A percentile compares a stretch with the other conserved stretches of the same genome.
Conservation (phyloP, 2,329 filamentous ascomycete genomes). For the Fusarium floridanum region DNA sequence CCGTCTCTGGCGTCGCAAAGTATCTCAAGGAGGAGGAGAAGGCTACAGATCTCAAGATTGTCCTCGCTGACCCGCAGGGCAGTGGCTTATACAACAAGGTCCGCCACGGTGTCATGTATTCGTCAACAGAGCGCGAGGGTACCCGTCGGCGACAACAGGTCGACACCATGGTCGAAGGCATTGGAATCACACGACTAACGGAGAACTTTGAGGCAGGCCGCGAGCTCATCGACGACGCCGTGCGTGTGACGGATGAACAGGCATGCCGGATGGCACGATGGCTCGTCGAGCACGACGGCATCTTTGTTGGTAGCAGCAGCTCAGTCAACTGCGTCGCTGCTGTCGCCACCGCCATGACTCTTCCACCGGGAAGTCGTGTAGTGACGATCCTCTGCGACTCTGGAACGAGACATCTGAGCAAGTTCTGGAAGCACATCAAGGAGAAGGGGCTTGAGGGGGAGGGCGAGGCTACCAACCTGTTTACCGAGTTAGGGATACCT, state of each 20-base stretch:
- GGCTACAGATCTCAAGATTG: constrained; percentile 73
- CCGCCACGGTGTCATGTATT: constrained; percentile 96
- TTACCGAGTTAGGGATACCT: constrained; percentile 63
- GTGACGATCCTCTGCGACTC: constrained; percentile 90
- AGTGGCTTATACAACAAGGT: constrained; percentile 94
- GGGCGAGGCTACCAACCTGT: constrained; percentile 60
- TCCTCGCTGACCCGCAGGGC: constrained; percentile 94
- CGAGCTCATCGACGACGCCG: constrained; percentile 89
- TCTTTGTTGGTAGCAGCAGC: constrained; percentile 94
- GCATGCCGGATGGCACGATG: constrained; percentile 94
- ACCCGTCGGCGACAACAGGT: constrained; percentile 91
- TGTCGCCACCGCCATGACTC: constrained; percentile 73
- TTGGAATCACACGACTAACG: constrained; percentile 95
- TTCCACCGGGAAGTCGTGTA: constrained; percentile 73
- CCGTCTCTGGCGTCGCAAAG: constrained; percentile 86
- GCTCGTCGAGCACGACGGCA: constrained; percentile 94
- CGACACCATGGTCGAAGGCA: constrained; percentile 95
- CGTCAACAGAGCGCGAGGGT: constrained; percentile 87
- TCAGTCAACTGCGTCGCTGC: constrained; percentile 95
- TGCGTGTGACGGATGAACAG: constrained; percentile 89
- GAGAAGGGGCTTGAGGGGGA: constrained; percentile 71
- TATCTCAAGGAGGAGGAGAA: constrained; percentile 79
- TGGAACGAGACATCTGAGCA: constrained; percentile 85
- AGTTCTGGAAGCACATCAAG: constrained; percentile 83
- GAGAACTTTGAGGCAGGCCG: constrained; percentile 90